phyloP scores from a whole-genome alignment of 1,284 basidiomycete species.

The Apiotrichum akiyoshidainum region DNA sequence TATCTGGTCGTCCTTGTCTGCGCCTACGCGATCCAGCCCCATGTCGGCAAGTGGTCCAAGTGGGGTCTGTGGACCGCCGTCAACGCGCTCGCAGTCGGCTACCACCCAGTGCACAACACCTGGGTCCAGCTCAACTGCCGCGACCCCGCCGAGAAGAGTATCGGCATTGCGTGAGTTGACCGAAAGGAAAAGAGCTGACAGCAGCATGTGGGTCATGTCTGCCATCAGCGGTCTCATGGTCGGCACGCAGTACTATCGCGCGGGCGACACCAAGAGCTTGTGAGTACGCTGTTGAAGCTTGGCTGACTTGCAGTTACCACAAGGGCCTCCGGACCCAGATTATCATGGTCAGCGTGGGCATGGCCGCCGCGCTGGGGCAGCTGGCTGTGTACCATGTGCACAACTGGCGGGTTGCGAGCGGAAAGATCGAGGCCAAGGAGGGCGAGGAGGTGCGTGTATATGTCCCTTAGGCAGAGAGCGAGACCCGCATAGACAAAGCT shows the following conservation, averaged over 20 bases:
- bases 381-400: not conserved
- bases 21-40: not conserved
- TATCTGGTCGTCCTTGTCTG: not conserved
- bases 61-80: conserved; percentile 5
- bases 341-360: not conserved
- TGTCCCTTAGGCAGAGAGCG: not conserved
- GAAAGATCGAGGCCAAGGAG: not conserved
- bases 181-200: not conserved
- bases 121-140: conserved; percentile 5
- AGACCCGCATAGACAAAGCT: no score
- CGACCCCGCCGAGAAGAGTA: not conserved
- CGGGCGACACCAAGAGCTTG: not conserved
- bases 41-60: conserved; percentile 8
- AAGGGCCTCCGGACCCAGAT: conserved; percentile 1
- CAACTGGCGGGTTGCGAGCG: not conserved
- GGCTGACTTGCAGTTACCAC: not conserved
- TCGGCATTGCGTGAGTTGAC: not conserved
- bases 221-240: conserved; percentile 2
- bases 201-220: conserved; percentile 4
- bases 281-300: not conserved
- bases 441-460: not conserved
- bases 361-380: not conserved
- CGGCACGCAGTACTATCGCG: conserved; percentile 3
- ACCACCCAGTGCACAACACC: conserved; percentile 2
- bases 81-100: conserved; percentile 4